A percentile compares a stretch with the other conserved stretches of the same genome.
Evolutionary conservation across 352 stramenopile species (phyloP).

Genomic region (Blastocystis sp.): DNA sequence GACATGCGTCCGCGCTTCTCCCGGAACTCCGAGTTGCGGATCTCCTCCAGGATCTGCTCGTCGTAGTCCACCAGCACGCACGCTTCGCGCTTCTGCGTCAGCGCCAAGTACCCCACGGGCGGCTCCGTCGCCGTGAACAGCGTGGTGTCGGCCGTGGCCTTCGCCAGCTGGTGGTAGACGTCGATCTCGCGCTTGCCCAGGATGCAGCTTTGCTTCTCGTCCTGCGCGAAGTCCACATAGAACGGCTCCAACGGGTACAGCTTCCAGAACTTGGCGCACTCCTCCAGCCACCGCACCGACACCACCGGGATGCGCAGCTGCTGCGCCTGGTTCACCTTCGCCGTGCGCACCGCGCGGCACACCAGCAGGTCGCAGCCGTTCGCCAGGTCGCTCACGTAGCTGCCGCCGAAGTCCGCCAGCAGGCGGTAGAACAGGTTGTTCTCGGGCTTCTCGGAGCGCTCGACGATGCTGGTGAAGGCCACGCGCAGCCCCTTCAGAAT

Average conservation of each 20-base stretch:
- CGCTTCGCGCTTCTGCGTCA: not conserved
- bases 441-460: conserved; percentile 38
- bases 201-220: conserved; percentile 20
- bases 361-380: conserved; percentile 56
- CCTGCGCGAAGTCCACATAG: conserved; percentile 59
- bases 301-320: conserved; percentile 49
- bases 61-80: conserved; percentile 24
- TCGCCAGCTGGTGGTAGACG: conserved; percentile 9
- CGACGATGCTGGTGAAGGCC: conserved; percentile 52
- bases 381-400: conserved; percentile 38
- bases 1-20: not conserved
- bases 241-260: conserved; percentile 40
- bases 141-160: conserved; percentile 22
- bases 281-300: conserved; percentile 56
- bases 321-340: conserved; percentile 57
- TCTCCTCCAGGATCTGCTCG: conserved; percentile 35
- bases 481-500: conserved; percentile 47
- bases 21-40: not conserved
- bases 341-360: conserved; percentile 28
- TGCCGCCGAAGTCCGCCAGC: conserved; percentile 38
- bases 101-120: not conserved
- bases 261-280: conserved; percentile 65
- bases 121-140: conserved; percentile 41
- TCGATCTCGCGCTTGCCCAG: conserved; percentile 44
- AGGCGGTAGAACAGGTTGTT: conserved; percentile 43